Conservation (phyloP, 352 stramenopile species). For the Pythium monospermum region DNA sequence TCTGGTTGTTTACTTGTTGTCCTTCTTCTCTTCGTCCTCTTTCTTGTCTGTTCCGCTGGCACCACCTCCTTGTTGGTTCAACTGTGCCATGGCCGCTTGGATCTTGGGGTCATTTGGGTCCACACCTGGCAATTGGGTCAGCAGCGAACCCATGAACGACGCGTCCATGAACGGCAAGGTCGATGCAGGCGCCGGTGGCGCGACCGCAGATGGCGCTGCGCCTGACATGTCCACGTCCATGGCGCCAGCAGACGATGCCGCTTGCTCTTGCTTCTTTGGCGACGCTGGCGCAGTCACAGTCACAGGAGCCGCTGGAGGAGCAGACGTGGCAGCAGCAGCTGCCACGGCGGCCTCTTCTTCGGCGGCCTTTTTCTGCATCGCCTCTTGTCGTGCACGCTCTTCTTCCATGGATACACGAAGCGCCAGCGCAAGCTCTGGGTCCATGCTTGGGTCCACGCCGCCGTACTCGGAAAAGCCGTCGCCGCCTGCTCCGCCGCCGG, state of each 20-base stretch:
- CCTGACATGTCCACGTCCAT: conserved; percentile 37
- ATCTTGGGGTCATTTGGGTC: conserved; percentile 92
- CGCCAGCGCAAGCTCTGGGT: conserved; percentile 97
- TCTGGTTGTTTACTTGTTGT: conserved; percentile 79
- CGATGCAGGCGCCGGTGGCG: conserved; percentile 66
- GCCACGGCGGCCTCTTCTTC: conserved; percentile 41
- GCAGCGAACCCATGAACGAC: conserved; percentile 86
- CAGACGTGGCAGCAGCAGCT: conserved; percentile 14
- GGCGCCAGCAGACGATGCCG: conserved; percentile 11
- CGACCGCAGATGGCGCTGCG: conserved; percentile 18
- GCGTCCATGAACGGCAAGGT: conserved; percentile 88
- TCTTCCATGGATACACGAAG: conserved; percentile 99
- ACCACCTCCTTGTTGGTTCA: conserved; percentile 58
- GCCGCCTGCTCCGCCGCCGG: conserved; percentile 28
- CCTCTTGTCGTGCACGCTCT: conserved; percentile 94
- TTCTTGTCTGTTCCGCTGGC: too few species aligned
- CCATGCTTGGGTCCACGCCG: conserved; percentile 97
- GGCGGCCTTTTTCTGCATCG: conserved; percentile 86
- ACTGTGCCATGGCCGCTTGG: conserved; percentile 85
- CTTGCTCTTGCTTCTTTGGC: conserved; percentile 1
- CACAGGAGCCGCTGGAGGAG: conserved; percentile 4
- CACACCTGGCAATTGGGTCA: conserved; percentile 85
- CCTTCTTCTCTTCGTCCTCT: conserved; percentile 81
- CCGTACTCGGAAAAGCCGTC: conserved; percentile 92
- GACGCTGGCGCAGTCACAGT: neutral